Base-by-base conservation (phyloP, 805 yeast species). In the Nakazawaea laoshanensis region DNA sequence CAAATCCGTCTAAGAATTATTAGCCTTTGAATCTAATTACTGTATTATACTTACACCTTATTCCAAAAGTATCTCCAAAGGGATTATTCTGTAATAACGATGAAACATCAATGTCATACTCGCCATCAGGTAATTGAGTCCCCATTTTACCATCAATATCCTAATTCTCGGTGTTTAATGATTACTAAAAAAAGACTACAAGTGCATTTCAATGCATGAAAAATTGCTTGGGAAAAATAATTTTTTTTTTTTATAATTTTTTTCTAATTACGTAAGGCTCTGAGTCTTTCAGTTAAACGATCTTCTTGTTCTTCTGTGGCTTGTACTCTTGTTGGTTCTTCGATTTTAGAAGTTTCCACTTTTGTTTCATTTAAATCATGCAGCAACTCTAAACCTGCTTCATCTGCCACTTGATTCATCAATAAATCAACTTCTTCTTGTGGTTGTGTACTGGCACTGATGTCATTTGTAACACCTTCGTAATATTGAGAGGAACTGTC, bases 401-500 rank as follows among this genome's bases (percentile, higher is more conserved):
- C 97, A 52, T 89, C 97, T 0, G 97, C 97, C 11, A 92, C 88
- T 53, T 84, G 86, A 49, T 69, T 86, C 83, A 89, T 71, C 50
- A 89, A 63, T 39, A 80, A 71, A 50, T 92, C 96, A 22, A 89
- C 98, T 42, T 88, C 92, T 37, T 89, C 97, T 53, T 86, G 95
- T 5, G 96, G 97, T 4, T 95, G 88, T 23, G 82, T 70, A 33
- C 83, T 69, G 0, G 96, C 96, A 47, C 84, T 86, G 34, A 92
- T 85, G 37, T 78, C 83, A 39, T 79, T 78, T 8, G 96, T 87
- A 35, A 94, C 89, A 29, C 76, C 72, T 55, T 89, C 97, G 54
- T 92, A 89, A 52, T 89, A 92, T 43, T 87, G 82, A 0, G 96
- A 81, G 20, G 94, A 74, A 6, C 95, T 92, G 53, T 92, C 98